phyloP scores from a whole-genome alignment of 306 rosid species.

The Elaeagnus macrophylla region DNA sequence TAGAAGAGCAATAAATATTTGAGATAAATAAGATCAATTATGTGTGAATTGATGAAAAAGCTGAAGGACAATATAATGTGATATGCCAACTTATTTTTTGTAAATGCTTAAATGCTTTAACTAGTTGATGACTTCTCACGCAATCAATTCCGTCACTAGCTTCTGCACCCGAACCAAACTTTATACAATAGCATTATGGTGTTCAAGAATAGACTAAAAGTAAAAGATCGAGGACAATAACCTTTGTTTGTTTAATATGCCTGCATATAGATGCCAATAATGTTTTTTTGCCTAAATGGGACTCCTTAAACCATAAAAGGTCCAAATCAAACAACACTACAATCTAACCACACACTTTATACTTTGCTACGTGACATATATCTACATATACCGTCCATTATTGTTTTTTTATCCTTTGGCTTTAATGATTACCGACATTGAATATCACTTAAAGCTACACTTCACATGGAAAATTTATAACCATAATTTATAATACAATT shows the following conservation, averaged over 20 bases:
- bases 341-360: not conserved
- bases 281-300: not conserved
- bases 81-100: constrained; percentile 20
- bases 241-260: not conserved
- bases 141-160: constrained; percentile 32
- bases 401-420: no score
- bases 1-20: no score
- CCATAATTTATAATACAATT: no score
- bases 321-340: not conserved
- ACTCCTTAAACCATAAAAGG: not conserved
- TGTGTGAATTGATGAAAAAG: no score
- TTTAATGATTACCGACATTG: no score
- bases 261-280: not conserved
- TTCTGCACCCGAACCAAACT: constrained; percentile 10
- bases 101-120: not conserved
- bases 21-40: no score
- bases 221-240: constrained; percentile 16
- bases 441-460: no score
- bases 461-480: no score
- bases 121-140: constrained; percentile 33
- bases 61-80: constrained; percentile 12
- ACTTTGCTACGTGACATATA: not conserved
- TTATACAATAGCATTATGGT: constrained; percentile 23
- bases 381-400: not conserved
- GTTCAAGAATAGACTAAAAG: constrained; percentile 22